Conservation (phyloP, 2,329 filamentous ascomycete genomes). For the Byssoonygena ceratinophila region DNA sequence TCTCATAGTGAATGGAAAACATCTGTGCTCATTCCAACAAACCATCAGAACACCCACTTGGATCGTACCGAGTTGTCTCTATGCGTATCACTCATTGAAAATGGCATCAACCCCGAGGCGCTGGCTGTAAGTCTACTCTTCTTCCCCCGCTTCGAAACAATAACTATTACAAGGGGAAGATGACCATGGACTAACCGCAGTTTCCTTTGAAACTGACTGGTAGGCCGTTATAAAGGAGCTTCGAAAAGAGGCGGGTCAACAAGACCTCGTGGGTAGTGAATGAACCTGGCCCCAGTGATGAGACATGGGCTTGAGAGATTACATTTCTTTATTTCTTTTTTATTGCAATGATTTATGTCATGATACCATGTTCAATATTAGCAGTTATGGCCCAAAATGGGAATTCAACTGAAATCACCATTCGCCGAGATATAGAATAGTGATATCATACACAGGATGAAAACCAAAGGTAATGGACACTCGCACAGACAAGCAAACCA, state of each 20-base stretch:
- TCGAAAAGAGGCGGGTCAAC: constrained; percentile 30
- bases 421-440: too few relatives aligned
- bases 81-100: constrained; percentile 94
- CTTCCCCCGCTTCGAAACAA: too few relatives aligned
- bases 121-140: constrained; percentile 58
- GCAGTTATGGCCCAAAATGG: too few relatives aligned
- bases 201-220: neutral
- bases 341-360: neutral
- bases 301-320: neutral
- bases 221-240: constrained; percentile 41
- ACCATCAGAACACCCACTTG: constrained; percentile 68
- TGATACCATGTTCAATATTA: neutral
- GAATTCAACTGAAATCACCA: too few relatives aligned
- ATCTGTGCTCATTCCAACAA: neutral
- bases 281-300: neutral
- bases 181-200: constrained; percentile 3
- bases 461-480: neutral
- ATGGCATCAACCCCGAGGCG: constrained; percentile 91
- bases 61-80: constrained; percentile 84
- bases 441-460: neutral
- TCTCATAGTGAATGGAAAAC: neutral
- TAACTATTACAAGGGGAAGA: constrained; percentile 5
- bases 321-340: neutral
- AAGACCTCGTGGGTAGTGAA: neutral
- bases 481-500: neutral